A percentile compares a stretch with the other conserved stretches of the same genome.
These are phyloP conservation scores for Luzula sylvatica DNA, from an alignment of 176 grass and related monocot genomes.

Conservation along the genomic window DNA sequence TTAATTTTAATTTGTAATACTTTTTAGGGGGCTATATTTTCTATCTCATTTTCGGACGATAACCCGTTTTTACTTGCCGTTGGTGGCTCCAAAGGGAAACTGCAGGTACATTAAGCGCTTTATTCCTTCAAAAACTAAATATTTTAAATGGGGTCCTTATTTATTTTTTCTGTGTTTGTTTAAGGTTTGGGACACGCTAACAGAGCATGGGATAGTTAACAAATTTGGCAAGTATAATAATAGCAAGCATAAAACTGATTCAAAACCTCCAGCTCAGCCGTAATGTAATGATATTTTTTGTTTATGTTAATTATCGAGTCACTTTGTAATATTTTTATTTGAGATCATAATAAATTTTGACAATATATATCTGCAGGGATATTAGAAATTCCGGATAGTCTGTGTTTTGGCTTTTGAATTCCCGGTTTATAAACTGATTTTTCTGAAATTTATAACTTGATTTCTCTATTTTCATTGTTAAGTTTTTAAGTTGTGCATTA, in stretches of 20 bases:
- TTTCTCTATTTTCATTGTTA: no score
- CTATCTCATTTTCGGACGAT: conserved; percentile 20
- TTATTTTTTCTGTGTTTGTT: neutral
- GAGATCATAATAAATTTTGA: no score
- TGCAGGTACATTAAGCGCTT: conserved; percentile 13
- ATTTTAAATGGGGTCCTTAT: neutral
- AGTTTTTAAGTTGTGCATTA: no score
- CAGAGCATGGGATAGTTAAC: conserved; percentile 14
- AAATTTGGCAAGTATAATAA: conserved; percentile 12
- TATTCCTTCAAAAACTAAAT: neutral
- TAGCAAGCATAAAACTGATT: neutral
- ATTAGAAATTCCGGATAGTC: no score
- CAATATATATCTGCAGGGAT: no score
- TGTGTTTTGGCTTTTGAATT: no score
- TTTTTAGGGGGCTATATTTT: conserved; percentile 15
- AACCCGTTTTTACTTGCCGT: conserved; percentile 23
- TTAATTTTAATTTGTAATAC: neutral
- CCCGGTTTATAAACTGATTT: no score
- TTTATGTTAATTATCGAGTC: neutral
- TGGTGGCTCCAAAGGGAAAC: conserved; percentile 22
- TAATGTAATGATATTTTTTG: neutral
- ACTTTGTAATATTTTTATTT: no score
- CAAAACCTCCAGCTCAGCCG: neutral
- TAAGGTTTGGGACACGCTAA: conserved; percentile 25
- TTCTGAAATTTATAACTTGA: no score